Percentiles rank a stretch among this genome's conserved stretches.
phyloP scores from a whole-genome alignment of 176 grass and related monocot genomes.

The barley (Hordeum vulgare) region DNA sequence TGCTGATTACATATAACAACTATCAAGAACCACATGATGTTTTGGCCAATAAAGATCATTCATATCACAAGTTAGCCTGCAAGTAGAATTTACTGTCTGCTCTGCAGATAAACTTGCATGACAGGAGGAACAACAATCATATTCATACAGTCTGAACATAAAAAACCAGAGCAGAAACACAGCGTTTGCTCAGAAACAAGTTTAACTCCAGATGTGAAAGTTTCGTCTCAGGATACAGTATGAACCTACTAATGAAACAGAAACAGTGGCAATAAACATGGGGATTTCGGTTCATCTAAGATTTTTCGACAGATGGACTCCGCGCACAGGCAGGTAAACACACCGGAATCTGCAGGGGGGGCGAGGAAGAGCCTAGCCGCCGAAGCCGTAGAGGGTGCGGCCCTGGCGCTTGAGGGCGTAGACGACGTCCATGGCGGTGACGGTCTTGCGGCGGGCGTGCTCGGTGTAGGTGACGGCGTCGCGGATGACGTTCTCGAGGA shows the following conservation, averaged over 20 bases:
- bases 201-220: not conserved
- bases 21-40: not conserved
- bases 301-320: no score
- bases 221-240: not conserved
- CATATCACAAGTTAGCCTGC: no score
- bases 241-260: no score
- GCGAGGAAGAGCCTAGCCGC: slow-evolving; percentile 6
- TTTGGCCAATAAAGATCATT: not conserved
- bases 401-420: slow-evolving; percentile 91
- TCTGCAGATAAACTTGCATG: not conserved
- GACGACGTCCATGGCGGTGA: slow-evolving; percentile 87
- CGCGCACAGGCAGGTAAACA: no score
- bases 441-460: slow-evolving; percentile 78
- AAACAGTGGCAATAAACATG: no score
- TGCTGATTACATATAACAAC: not conserved
- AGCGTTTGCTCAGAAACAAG: not conserved
- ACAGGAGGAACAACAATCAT: not conserved
- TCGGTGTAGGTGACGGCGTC: slow-evolving; percentile 87
- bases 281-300: no score
- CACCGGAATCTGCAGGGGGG: not conserved
- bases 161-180: not conserved
- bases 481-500: slow-evolving; percentile 88
- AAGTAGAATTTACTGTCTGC: not conserved
- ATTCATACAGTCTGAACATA: no score
- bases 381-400: slow-evolving; percentile 77